phyloP scores from a whole-genome alignment of 495 filamentous ascomycete genomes.

The Xylaria cubensis region DNA sequence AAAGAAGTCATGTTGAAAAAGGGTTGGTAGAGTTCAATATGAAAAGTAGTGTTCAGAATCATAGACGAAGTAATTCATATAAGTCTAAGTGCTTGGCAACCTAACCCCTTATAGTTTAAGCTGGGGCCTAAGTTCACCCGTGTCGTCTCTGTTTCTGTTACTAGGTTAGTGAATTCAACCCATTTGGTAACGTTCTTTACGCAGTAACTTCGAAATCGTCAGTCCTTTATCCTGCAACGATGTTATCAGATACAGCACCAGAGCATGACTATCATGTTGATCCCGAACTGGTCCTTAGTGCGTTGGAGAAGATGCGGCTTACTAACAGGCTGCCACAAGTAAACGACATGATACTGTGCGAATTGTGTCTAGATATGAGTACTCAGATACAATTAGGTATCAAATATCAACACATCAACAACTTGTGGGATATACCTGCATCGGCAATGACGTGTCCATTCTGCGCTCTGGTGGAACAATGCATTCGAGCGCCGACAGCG shows the following conservation, averaged over 20 bases:
- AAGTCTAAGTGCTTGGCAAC: neutral
- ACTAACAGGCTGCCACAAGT: neutral
- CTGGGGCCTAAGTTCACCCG: neutral
- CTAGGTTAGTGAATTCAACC: no score
- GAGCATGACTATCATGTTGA: slow-evolving; percentile 8
- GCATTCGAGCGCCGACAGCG: slow-evolving; percentile 8
- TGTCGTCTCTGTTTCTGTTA: neutral
- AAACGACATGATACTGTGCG: neutral
- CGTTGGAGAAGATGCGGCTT: neutral
- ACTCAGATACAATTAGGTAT: neutral
- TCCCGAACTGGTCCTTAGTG: neutral
- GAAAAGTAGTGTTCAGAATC: neutral
- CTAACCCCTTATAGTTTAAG: neutral
- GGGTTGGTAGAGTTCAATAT: neutral
- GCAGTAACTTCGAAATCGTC: no score
- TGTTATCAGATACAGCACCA: neutral
- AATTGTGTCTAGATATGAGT: slow-evolving; percentile 1
- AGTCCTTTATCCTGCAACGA: neutral
- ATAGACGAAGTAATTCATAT: neutral
- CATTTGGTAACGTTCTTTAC: neutral
- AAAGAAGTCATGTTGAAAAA: neutral
- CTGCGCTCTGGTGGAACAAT: slow-evolving; percentile 11
- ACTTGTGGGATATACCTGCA: slow-evolving; percentile 4
- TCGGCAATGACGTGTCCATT: neutral
- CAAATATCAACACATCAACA: neutral